A percentile compares a stretch with the other conserved stretches of the same genome.
These are phyloP conservation scores for Fomes fomentarius DNA, from an alignment of 1,284 basidiomycete species.

Conservation along the genomic window DNA sequence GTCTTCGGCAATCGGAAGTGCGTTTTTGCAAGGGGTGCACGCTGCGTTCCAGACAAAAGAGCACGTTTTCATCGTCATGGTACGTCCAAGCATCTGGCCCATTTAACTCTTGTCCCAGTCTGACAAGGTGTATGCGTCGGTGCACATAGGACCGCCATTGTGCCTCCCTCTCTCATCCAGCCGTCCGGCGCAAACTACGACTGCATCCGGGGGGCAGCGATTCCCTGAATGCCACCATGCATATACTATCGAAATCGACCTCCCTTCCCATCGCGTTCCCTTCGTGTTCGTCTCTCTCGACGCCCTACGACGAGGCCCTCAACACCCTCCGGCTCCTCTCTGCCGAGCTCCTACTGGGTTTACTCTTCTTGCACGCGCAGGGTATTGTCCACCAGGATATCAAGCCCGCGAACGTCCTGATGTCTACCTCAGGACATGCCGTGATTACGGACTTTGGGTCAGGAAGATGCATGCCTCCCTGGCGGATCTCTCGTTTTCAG, in stretches of 20 bases:
- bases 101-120: neutral
- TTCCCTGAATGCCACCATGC: neutral
- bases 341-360: conserved; percentile 20
- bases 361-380: conserved; percentile 31
- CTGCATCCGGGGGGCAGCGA: neutral
- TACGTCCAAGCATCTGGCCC: neutral
- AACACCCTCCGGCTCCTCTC: conserved; percentile 17
- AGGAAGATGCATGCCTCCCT: conserved; percentile 30
- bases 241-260: conserved; percentile 6
- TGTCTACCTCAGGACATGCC: conserved; percentile 50
- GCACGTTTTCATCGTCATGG: conserved; percentile 23
- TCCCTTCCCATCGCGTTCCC: conserved; percentile 22
- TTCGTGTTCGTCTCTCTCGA: conserved; percentile 2
- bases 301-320: conserved; percentile 13
- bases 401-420: conserved; percentile 69
- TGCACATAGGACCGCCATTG: conserved; percentile 16
- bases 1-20: neutral
- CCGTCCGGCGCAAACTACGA: conserved; percentile 12
- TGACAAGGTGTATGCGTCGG: neutral
- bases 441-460: conserved; percentile 66
- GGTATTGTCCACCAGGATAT: conserved; percentile 68
- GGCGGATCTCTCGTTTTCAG: neutral
- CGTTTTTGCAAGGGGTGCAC: conserved; percentile 16
- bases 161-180: conserved; percentile 17
- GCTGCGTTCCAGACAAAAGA: conserved; percentile 15